Evolutionary conservation across 495 filamentous ascomycete species (phyloP), one percentile per base, ranked within the genome.

Genomic region (Daldinia vernicosa): DNA sequence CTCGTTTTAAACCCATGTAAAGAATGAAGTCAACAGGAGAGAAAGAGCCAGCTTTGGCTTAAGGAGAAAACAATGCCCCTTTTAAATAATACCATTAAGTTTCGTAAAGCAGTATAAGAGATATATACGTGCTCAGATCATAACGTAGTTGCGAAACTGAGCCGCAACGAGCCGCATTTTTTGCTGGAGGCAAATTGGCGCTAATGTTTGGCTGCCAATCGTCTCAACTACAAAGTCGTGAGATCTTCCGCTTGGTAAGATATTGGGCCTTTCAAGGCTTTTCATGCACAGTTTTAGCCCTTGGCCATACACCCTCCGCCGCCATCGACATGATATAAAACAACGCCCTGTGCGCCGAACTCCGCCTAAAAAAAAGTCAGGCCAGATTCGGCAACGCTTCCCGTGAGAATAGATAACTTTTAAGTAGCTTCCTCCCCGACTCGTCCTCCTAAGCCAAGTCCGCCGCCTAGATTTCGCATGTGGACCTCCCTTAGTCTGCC

Each of bases 401-500:
- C 28, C 14, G 32, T 35, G 19, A 56, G 33, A 19, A 2, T 30
- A 15, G 40, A 28, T n/a, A 22, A 24, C 15, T 55, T 67, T 60
- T 56, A 74, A 66, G 73, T 66, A 24, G 63, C 73, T 24, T 77
- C 75, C 56, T 77, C 75, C 2, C 75, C 73, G 14, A 77, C 75
- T 53, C 74, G 69, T 32, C 73, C 71, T 55, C 71, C 72, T 12
- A 74, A 33, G 22, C 75, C 73, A 27, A 75, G 67, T 6, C 71
- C 65, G 3, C 70, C 71, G 6, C 70, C 67, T 33, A 75, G 39
- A 68, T 77, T 81, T 47, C 80, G 72, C 70, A 83, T 83, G 64
- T 85, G 82, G 14, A 81, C 76, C 67, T 85, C 83, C 37, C 83
- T 67, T 45, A 84, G 60, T 45, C 80, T 71, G 59, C 79, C 80